Base-by-base conservation (phyloP, 2,329 filamentous ascomycete genomes). In the Nigrospora oryzae region DNA sequence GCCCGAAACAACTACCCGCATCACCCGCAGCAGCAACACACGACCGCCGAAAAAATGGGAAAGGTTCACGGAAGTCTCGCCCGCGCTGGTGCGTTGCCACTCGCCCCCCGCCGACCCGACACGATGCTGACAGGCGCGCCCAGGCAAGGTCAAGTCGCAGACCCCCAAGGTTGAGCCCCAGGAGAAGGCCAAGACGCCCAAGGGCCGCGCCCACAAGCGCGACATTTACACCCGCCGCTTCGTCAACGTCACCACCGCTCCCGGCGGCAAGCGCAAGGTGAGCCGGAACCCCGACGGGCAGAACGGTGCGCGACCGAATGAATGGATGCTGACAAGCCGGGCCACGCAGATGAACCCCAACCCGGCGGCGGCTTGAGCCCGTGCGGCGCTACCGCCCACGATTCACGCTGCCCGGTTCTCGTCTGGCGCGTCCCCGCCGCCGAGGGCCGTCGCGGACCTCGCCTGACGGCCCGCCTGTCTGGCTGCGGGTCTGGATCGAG, bases 111-210 rank as follows among this genome's bases (percentile, higher is more conserved):
- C 17, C 39, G 15, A 17, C 13, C 33, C 15, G 13, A 7, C 7
- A 14, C 16, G n/a, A 23, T 28, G 40, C 40, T 42, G 40, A 42
- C 40, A 31, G 7, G 23, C 33, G 8, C 12, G 23, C 40, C 13
- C 40, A 42, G 40, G 40, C 40, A 42, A 42, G 33, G 40, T 42
- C 33, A 42, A 42, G 40, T 42, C 40, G 33, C 40, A 42, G 40
- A 42, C 40, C 32, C 40, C 40, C 33, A 42, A 44, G 42, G 42
- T 44, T 35, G 42, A 44, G 31, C 23, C 35, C 13, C 42, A 44
- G 31, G 42, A 44, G 42, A 44, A 44, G 42, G 15, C 23, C 36
- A 44, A 44, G 42, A 39, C 36, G 13, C 42, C 42, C 36, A 44
- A 44, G 36, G 42, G 42, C 28, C 42, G 42, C 42, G 42, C 42